Percentiles rank a stretch among this genome's conserved stretches.
These are phyloP conservation scores for Torulaspora microellipsoides DNA, from an alignment of 805 yeast species.

Conservation along the genomic window DNA sequence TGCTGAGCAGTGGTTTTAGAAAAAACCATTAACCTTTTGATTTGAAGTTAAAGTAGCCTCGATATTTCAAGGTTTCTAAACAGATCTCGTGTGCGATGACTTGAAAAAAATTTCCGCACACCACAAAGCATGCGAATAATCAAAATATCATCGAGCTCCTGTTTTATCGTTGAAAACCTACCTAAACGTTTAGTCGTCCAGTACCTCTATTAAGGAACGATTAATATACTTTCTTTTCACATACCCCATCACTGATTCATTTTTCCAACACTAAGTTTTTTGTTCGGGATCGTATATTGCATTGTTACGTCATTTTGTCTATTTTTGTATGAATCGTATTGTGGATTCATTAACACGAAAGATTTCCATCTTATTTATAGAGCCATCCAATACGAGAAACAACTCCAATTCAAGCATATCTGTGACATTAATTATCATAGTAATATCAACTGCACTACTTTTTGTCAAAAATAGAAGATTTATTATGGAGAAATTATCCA, in stretches of 20 bases:
- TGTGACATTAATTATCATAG: slow-evolving; percentile 8
- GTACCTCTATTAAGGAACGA: not conserved
- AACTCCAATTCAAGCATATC: slow-evolving; percentile 7
- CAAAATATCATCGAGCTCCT: too few species aligned
- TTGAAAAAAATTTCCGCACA: slow-evolving; percentile 6
- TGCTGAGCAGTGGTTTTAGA: too few species aligned
- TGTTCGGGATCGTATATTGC: not conserved
- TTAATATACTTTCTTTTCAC: not conserved
- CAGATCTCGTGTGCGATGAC: slow-evolving; percentile 5
- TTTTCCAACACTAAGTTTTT: not conserved
- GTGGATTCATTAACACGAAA: slow-evolving; percentile 9
- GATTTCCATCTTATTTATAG: slow-evolving; percentile 8
- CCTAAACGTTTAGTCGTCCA: too few species aligned
- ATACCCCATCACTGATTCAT: not conserved
- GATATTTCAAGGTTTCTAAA: too few species aligned
- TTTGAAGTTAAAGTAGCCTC: too few species aligned
- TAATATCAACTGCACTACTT: slow-evolving; percentile 12
- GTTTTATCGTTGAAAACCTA: too few species aligned
- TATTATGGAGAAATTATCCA: slow-evolving; percentile 13
- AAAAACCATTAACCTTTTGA: too few species aligned
- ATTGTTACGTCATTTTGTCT: slow-evolving; percentile 1
- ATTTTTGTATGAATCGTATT: slow-evolving; percentile 11
- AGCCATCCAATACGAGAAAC: slow-evolving; percentile 9
- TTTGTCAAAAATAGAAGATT: slow-evolving; percentile 8
- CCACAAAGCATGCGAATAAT: not conserved